Evolutionary conservation across 106 monocot species (phyloP).

Genomic region (Acorus gramineus): DNA sequence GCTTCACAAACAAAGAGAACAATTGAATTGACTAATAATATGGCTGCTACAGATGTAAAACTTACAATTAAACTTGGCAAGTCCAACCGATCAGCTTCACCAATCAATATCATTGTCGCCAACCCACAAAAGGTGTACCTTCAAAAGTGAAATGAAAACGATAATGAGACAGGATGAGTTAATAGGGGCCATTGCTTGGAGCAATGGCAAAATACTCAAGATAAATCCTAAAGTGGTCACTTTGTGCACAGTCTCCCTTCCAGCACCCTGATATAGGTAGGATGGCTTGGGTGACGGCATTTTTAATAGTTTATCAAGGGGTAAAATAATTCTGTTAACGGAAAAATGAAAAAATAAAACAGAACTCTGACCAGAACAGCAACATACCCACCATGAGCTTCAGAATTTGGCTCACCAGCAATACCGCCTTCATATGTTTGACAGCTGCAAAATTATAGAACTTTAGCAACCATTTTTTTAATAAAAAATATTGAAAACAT

Average conservation of each 20-base stretch:
- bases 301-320: no score
- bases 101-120: slow-evolving; percentile 84
- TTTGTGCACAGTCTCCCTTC: no score
- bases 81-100: slow-evolving; percentile 77
- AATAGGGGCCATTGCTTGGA: no score
- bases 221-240: no score
- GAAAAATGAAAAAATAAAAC: not conserved
- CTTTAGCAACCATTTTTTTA: not conserved
- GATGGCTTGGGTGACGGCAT: no score
- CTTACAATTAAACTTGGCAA: slow-evolving; percentile 80
- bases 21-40: no score
- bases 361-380: not conserved
- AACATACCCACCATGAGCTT: slow-evolving; percentile 99
- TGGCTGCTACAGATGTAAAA: no score
- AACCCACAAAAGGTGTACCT: slow-evolving; percentile 99
- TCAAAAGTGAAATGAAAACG: not conserved
- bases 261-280: no score
- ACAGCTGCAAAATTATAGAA: slow-evolving; percentile 46
- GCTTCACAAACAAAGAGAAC: no score
- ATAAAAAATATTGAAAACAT: not conserved
- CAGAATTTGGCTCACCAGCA: slow-evolving; percentile 93
- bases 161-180: no score
- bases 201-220: no score
- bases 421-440: slow-evolving; percentile 99
- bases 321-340: not conserved